phyloP scores from a whole-genome alignment of 768 basidiomycete genomes.

The Kwoniella sp. region DNA sequence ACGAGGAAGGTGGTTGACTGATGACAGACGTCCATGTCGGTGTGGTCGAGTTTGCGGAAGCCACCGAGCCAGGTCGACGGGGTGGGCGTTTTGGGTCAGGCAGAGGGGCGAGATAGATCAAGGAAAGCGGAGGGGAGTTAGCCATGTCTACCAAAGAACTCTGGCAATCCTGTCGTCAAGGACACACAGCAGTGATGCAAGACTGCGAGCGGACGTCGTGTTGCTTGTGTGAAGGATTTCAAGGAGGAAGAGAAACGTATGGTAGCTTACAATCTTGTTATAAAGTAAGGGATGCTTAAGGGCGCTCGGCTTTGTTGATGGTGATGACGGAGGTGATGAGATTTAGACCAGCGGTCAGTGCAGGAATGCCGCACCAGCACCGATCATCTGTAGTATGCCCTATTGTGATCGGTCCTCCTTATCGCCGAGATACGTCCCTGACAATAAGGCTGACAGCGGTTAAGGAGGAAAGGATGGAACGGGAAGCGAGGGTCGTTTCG shows the following conservation, averaged over 20 bases:
- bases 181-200: background rate
- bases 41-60: background rate
- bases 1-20: slow-evolving; percentile 5
- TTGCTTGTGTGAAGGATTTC: too few species aligned
- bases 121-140: slow-evolving; percentile 12
- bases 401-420: too few species aligned
- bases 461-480: background rate
- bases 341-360: too few species aligned
- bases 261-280: too few species aligned
- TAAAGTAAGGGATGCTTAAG: too few species aligned
- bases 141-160: background rate
- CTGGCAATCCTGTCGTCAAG: background rate
- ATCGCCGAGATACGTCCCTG: too few species aligned
- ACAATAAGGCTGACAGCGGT: too few species aligned
- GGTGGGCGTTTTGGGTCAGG: background rate
- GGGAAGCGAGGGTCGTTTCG: background rate
- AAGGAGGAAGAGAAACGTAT: too few species aligned
- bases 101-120: slow-evolving; percentile 8
- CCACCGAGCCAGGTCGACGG: slow-evolving; percentile 5
- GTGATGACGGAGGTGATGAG: too few species aligned
- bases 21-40: background rate
- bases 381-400: too few species aligned
- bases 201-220: background rate
- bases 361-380: too few species aligned
- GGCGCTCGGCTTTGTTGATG: too few species aligned